phyloP scores from a whole-genome alignment of 139 green algal genomes.

The Raphidocelis subcapitata region DNA sequence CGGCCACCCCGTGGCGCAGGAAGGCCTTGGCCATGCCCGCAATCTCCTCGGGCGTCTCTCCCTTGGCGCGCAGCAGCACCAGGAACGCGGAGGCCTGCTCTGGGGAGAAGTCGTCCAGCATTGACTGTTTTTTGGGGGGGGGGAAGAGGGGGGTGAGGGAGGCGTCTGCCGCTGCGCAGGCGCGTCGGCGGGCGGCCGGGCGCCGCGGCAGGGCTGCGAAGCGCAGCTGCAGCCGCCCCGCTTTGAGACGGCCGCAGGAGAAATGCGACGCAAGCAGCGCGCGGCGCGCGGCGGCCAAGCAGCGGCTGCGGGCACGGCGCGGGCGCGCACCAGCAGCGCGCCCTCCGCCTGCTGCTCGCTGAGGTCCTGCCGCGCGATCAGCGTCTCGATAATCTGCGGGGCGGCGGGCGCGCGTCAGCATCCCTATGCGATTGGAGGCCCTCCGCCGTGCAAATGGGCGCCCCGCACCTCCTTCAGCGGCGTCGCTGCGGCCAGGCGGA shows the following conservation, averaged over 20 bases:
- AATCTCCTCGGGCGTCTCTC: conserved; percentile 94
- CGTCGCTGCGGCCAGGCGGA: no score
- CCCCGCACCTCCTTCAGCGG: no score
- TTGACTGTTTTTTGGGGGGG: conserved; percentile 29
- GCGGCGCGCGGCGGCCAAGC: no score
- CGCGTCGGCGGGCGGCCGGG: neutral
- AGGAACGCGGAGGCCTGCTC: conserved; percentile 93
- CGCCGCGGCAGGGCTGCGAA: no score
- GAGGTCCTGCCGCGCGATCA: conserved; percentile 70
- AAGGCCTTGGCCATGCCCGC: conserved; percentile 90
- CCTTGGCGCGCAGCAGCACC: conserved; percentile 95
- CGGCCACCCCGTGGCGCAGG: conserved; percentile 52
- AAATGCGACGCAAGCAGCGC: no score
- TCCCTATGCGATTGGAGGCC: no score
- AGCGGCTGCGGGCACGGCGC: neutral
- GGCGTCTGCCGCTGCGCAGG: neutral
- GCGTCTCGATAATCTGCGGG: conserved; percentile 66
- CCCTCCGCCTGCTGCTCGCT: conserved; percentile 57
- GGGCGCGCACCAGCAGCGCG: conserved; percentile 43
- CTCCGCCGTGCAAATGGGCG: no score
- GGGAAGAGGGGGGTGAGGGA: neutral
- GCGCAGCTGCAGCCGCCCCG: no score
- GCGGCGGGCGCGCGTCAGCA: no score
- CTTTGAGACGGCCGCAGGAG: no score
- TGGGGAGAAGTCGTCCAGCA: conserved; percentile 71